Conservation (phyloP, 1,284 basidiomycete species). For the Cutaneotrichosporon mucoides region DNA sequence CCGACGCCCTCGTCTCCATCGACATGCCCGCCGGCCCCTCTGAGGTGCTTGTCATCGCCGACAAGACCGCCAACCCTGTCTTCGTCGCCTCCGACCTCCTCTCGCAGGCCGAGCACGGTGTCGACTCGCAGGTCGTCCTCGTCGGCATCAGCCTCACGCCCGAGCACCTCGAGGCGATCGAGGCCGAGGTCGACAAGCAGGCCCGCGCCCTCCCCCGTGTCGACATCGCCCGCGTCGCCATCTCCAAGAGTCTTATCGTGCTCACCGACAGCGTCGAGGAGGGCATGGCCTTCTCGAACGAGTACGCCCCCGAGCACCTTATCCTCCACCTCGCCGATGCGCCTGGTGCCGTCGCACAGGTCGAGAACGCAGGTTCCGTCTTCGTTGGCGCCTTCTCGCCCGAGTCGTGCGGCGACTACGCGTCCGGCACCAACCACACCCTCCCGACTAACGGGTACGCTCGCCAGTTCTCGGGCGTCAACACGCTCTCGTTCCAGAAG, state of each 20-base stretch:
- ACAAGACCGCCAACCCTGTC: constrained; percentile 74
- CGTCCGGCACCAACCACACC: constrained; percentile 97
- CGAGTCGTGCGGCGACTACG: constrained; percentile 89
- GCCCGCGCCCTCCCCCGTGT: constrained; percentile 82
- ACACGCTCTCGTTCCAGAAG: constrained; percentile 96
- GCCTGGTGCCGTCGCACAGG: constrained; percentile 58
- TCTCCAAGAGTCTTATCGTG: constrained; percentile 88
- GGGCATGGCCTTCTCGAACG: constrained; percentile 86
- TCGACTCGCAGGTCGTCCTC: constrained; percentile 96
- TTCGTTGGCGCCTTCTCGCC: constrained; percentile 94
- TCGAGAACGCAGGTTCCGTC: constrained; percentile 91
- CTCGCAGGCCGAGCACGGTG: constrained; percentile 96
- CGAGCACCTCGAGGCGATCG: constrained; percentile 66
- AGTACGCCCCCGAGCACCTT: constrained; percentile 95
- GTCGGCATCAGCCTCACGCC: constrained; percentile 69
- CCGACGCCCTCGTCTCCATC: constrained; percentile 92
- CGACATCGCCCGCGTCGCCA: constrained; percentile 84
- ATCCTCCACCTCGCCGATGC: constrained; percentile 82
- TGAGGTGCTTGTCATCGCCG: constrained; percentile 93
- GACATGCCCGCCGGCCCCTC: constrained; percentile 99
- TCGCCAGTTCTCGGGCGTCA: constrained; percentile 96
- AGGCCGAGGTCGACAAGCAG: constrained; percentile 80
- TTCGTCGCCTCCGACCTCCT: constrained; percentile 96
- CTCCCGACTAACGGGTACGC: constrained; percentile 93
- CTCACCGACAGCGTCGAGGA: constrained; percentile 64